Evolutionary conservation across 2,329 filamentous ascomycete species (phyloP), one percentile per base, ranked within the genome.

Genomic region (Trichoderma sp.): DNA sequence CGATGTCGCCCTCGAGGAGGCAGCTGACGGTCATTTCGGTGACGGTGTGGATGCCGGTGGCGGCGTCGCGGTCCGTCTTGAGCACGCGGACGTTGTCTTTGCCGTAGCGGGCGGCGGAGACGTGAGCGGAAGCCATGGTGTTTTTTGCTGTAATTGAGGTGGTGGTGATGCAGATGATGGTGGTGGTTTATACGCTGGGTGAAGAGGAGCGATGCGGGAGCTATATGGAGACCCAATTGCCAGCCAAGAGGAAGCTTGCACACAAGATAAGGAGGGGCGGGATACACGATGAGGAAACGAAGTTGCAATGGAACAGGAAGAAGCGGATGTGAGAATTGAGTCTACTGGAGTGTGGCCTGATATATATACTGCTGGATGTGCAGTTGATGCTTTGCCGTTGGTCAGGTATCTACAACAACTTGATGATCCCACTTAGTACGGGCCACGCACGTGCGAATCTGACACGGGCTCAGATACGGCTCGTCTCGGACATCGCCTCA

Each of bases 51-150:
- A 89, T 84, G 68, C 91, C 91, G 21, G 91, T 91, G 76, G 89
- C 84, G 77, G 89, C 84, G 79, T 98, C 89, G 75, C 89, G 89
- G 77, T 96, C 86, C 76, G 97, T 94, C 82, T 99, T 99, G 89
- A 91, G 97, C 76, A 99, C 89, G 77, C 96, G 94, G 86, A 99
- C 91, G 84, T 99, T 98, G 88, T 98, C 96, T 89, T 99, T 95
- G 83, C 92, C 92, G 79, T 94, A 95, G 78, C 90, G 89, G 75
- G 92, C 91, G 76, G 87, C 82, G 70, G 86, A 83, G 70, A 90
- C 80, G 74, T 80, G 79, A 72, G 87, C 81, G 87, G 90, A 89
- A 58, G 54, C 73, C 71, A 67, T 65, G 28, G 61, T 43, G 59
- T n/a, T n/a, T 14, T 18, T 69, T 65, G 59, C 32, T 70, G 68